Base-by-base conservation (phyloP, 352 stramenopile genomes). In the Pythium chondricola region DNA sequence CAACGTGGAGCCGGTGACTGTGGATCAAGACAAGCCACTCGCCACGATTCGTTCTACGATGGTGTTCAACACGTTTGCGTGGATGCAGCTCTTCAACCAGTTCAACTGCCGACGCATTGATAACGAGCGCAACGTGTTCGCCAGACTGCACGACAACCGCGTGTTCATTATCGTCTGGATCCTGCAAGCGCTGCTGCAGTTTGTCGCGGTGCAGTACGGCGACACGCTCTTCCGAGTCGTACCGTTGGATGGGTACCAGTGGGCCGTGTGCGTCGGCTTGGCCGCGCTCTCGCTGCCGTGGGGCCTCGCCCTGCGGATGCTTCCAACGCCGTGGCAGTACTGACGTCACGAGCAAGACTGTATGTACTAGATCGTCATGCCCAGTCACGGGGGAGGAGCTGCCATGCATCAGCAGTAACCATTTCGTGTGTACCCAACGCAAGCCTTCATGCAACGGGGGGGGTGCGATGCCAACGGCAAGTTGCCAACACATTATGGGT, bases 31-130 rank as follows among this genome's bases (percentile, higher is more conserved):
- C 16, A 44, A 76, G n/a, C n/a, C n/a, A n/a, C n/a, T n/a, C 4
- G 85, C 87, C 18, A 88, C 65, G 1, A 51, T 84, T 48, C 95
- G 98, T 72, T 97, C 96, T 65, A 98, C 94, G 2, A 77, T 98
- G 48, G 61, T 98, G 41, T 98, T 98, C 80, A 98, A 98, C 66
- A 87, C 91, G 6, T 99, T 99, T 61, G 94, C 98, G 17, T 97
- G 97, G 71, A 92, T 96, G 58, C 93, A 98, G 80, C 78, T 98
- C 24, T 98, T 88, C 52, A 91, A 91, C 44, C 72, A 91, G 58
- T 53, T 91, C 45, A 91, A 88, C 50, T 84, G 68, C 52, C 79
- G 76, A 21, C 86, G 88, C 42, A 87, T 88, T 54, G 67, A 90
- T 63, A 74, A 90, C 47, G 79, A 88, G 63, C 83, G 84, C 65